Evolutionary conservation across 2,329 filamentous ascomycete species (phyloP).

Genomic region (Corynespora cassiicola): DNA sequence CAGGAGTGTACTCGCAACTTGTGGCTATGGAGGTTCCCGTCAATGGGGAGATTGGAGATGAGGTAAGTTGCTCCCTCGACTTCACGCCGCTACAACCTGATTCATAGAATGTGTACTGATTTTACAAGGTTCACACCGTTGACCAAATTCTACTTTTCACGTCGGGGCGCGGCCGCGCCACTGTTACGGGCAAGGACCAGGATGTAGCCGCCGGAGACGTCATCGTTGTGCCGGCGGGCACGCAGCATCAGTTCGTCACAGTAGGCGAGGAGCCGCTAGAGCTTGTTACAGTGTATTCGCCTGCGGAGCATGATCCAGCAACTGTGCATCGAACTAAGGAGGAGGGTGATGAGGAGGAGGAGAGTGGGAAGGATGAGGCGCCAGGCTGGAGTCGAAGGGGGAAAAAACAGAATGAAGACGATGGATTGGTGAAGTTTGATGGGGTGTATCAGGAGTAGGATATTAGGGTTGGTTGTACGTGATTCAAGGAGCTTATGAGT

Average conservation of each 20-base stretch:
- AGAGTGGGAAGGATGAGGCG: slow-evolving; percentile 66
- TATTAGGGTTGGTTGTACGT: too few relatives aligned
- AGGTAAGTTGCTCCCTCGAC: slow-evolving; percentile 49
- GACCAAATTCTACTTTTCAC: slow-evolving; percentile 72
- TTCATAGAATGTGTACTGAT: slow-evolving; percentile 5
- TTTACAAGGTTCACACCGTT: slow-evolving; percentile 59
- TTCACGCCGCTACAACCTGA: too few relatives aligned
- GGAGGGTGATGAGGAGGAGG: slow-evolving; percentile 67
- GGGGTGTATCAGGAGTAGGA: slow-evolving; percentile 32
- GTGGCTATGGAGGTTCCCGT: slow-evolving; percentile 71
- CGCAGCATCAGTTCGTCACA: slow-evolving; percentile 71
- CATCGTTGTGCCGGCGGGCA: slow-evolving; percentile 69
- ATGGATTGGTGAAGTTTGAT: slow-evolving; percentile 59
- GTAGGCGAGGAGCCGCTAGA: slow-evolving; percentile 65
- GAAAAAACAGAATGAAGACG: slow-evolving; percentile 65
- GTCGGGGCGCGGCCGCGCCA: slow-evolving; percentile 63
- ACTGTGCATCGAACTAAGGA: slow-evolving; percentile 69
- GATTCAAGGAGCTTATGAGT: too few relatives aligned
- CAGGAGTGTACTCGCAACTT: slow-evolving; percentile 67
- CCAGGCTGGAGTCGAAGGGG: slow-evolving; percentile 64
- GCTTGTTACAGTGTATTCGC: slow-evolving; percentile 68
- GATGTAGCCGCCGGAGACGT: slow-evolving; percentile 62
- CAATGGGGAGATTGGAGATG: slow-evolving; percentile 70
- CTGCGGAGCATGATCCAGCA: slow-evolving; percentile 66
- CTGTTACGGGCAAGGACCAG: slow-evolving; percentile 65